phyloP scores from a whole-genome alignment of 2,329 filamentous ascomycete genomes.

The Talaromyces sp. region DNA sequence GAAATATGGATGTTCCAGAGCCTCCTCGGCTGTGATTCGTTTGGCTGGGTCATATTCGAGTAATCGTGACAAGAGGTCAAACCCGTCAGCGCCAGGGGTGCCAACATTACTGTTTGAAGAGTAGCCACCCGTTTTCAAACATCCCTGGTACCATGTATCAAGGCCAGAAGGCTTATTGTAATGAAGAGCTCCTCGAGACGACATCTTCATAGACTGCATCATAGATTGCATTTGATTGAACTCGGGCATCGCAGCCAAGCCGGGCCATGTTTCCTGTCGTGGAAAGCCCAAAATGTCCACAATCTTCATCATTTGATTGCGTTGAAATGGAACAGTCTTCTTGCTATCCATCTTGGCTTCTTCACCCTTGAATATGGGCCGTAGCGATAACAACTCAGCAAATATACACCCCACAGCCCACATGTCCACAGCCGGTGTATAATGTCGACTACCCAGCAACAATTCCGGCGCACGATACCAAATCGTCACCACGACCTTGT shows the following conservation, averaged over 20 bases:
- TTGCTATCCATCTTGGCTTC: constrained; percentile 99
- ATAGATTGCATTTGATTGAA: constrained; percentile 65
- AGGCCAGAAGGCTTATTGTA: constrained; percentile 57
- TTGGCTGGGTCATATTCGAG: constrained; percentile 92
- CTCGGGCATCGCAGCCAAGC: constrained; percentile 81
- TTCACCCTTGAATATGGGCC: constrained; percentile 97
- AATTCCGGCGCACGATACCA: constrained; percentile 98
- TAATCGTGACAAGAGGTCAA: constrained; percentile 74
- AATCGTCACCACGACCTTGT: constrained; percentile 98
- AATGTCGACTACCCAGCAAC: constrained; percentile 87
- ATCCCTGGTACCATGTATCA: constrained; percentile 76
- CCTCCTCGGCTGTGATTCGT: constrained; percentile 80
- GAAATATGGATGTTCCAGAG: constrained; percentile 90
- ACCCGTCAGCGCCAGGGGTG: constrained; percentile 71
- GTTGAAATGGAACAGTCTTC: constrained; percentile 94
- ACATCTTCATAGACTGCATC: constrained; percentile 28
- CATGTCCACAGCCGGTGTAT: constrained; percentile 93
- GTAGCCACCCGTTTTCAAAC: constrained; percentile 58
- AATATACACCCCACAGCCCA: constrained; percentile 99
- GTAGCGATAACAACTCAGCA: constrained; percentile 81
- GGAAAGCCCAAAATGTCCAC: constrained; percentile 93
- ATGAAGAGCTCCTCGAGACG: constrained; percentile 43
- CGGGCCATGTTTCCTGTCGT: constrained; percentile 82
- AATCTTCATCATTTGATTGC: constrained; percentile 99
- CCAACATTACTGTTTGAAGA: constrained; percentile 49